Evolutionary conservation across 305 asterid species (phyloP), one percentile per base, ranked within the genome.

Genomic region (Fraxinus dipetala): DNA sequence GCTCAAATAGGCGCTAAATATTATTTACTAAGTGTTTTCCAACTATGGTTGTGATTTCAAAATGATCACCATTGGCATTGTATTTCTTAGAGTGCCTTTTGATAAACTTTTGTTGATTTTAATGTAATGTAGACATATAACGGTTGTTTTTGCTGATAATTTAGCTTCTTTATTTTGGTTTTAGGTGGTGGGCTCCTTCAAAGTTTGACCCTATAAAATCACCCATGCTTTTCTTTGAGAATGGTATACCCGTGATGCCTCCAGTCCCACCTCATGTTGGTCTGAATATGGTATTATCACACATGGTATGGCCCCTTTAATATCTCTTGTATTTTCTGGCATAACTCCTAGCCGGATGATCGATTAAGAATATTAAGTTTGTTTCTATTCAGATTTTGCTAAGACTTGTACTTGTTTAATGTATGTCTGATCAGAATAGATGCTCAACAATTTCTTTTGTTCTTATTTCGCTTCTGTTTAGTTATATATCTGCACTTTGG

Each of bases 121-220:
- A n/a, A n/a, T n/a, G n/a, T n/a, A n/a, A n/a, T n/a, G 40, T 13
- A n/a, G 20, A 4, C 24, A n/a, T 67, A 75, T 54, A 73, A 28
- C 28, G n/a, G 22, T 67, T 48, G 38, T 26, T 1, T 79, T n/a
- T 78, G n/a, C n/a, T n/a, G n/a, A n/a, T n/a, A n/a, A n/a, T 79
- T 73, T 79, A 70, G 63, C 80, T 85, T 80, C 74, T 32, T 79
- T 78, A 54, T 63, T 81, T 72, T 84, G 82, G 40, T 74, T 38
- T 73, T 82, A 96, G 98, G 99, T 96, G 99, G 99, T 93, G 98
- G 98, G 99, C 98, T 80, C 98, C 99, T 54, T 88, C 98, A 20
- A 96, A 96, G 93, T 94, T 96, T 88, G 98, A 96, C 87, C 98
- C 98, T 22, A 89, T 92, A 70, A 93, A 90, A 84, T 92, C 98